Percentiles rank a stretch among this genome's conserved stretches.
phyloP scores from a whole-genome alignment of 2,329 filamentous ascomycete genomes.

The Leptographium flavum region DNA sequence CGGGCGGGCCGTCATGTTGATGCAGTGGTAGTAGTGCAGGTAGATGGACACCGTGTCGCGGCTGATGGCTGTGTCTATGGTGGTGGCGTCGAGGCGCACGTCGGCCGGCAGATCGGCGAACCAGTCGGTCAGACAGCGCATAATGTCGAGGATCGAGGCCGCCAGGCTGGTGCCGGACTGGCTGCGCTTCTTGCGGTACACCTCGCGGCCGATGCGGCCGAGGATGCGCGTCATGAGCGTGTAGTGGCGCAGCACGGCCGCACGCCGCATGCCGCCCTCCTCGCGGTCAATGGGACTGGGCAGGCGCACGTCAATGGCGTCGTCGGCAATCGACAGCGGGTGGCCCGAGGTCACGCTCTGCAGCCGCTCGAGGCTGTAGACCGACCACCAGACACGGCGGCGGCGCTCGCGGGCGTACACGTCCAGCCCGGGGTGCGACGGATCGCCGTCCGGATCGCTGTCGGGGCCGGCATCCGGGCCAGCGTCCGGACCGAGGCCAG shows the following conservation, averaged over 20 bases:
- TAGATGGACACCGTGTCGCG: slow-evolving; percentile 2
- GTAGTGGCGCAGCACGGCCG: neutral
- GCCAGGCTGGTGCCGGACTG: neutral
- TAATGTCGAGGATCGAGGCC: neutral
- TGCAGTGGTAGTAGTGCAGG: slow-evolving; percentile 5
- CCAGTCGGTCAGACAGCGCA: neutral
- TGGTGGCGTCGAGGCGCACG: neutral
- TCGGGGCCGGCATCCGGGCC: no score
- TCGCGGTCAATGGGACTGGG: neutral
- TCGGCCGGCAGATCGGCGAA: neutral
- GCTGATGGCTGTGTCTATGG: neutral
- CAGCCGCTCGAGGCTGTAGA: neutral
- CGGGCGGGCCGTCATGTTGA: slow-evolving; percentile 3
- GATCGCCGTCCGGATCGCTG: no score
- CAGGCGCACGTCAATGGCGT: neutral
- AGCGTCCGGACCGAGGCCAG: no score
- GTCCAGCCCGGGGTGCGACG: neutral
- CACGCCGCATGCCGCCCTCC: neutral
- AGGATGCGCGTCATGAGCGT: slow-evolving; percentile 1
- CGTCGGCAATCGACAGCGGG: slow-evolving; percentile 1
- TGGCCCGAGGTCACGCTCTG: slow-evolving; percentile 1
- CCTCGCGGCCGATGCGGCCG: slow-evolving; percentile 1
- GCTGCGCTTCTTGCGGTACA: neutral
- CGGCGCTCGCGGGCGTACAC: neutral
- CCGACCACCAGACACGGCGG: slow-evolving; percentile 1